Evolutionary conservation across 805 yeast species (phyloP).

Genomic region (Sugiyamaella valdiviana): DNA sequence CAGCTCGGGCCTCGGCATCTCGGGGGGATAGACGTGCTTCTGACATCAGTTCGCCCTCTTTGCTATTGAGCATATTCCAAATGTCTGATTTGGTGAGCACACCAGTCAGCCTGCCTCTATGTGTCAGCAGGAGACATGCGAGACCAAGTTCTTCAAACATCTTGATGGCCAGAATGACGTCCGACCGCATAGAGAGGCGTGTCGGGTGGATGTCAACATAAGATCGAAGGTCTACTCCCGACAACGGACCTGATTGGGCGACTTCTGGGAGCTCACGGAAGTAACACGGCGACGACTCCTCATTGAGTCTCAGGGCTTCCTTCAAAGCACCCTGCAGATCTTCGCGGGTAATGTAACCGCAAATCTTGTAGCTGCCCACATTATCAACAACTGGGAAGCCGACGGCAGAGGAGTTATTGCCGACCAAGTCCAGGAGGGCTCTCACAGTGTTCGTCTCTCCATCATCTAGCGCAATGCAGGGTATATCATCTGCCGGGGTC

Average conservation of each 20-base stretch:
- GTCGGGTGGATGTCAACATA: conserved; percentile 26
- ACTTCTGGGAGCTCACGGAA: neutral
- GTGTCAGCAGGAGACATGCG: conserved; percentile 29
- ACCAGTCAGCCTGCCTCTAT: conserved; percentile 32
- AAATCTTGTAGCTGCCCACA: conserved; percentile 30
- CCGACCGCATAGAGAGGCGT: conserved; percentile 29
- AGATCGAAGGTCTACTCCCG: conserved; percentile 10
- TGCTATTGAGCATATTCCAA: conserved; percentile 20
- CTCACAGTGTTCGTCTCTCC: conserved; percentile 22
- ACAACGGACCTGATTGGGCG: neutral
- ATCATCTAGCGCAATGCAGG: conserved; percentile 33
- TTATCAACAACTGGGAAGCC: conserved; percentile 44
- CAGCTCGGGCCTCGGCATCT: neutral
- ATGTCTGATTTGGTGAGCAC: conserved; percentile 34
- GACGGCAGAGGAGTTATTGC: neutral
- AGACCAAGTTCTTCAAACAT: conserved; percentile 38
- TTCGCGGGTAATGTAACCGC: conserved; percentile 40
- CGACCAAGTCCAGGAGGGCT: conserved; percentile 5
- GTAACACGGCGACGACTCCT: neutral
- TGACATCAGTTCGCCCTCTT: neutral
- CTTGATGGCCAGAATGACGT: conserved; percentile 34
- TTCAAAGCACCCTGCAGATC: conserved; percentile 34
- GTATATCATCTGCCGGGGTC: conserved; percentile 30
- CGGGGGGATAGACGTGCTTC: neutral
- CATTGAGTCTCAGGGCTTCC: neutral